These are phyloP conservation scores for Crithidia expoeki DNA, from an alignment of 208 protist genomes.

Conservation along the genomic window DNA sequence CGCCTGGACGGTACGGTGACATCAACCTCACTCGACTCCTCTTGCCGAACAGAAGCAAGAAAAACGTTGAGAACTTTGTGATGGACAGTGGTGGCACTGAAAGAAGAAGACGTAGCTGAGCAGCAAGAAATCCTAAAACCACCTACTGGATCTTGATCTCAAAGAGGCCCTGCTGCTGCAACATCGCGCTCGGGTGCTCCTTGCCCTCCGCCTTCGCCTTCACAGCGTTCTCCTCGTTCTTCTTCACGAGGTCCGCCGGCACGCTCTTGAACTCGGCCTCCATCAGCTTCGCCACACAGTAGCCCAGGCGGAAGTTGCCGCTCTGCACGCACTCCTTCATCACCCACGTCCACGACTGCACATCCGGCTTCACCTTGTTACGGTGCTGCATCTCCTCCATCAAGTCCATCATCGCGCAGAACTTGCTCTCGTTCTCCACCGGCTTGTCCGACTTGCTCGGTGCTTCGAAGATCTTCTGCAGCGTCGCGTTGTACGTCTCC, in stretches of 20 bases:
- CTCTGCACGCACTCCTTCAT: conserved; percentile 86
- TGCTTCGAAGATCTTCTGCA: conserved; percentile 83
- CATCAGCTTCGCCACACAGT: conserved; percentile 77
- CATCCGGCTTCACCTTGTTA: conserved; percentile 88
- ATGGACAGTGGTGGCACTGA: too few species aligned
- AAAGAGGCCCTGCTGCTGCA: conserved; percentile 75
- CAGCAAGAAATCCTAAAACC: too few species aligned
- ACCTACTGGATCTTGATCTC: conserved; percentile 91
- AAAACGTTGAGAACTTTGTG: too few species aligned
- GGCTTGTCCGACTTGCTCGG: conserved; percentile 70
- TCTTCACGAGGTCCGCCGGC: conserved; percentile 73
- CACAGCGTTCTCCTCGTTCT: conserved; percentile 81
- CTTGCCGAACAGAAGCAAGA: too few species aligned
- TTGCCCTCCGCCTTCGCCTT: conserved; percentile 87
- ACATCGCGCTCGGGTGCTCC: conserved; percentile 74
- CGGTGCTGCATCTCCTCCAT: conserved; percentile 90
- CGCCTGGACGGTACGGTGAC: too few species aligned
- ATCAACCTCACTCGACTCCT: too few species aligned
- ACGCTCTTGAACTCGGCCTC: conserved; percentile 82
- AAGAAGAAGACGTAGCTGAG: too few species aligned
- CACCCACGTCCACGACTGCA: conserved; percentile 87
- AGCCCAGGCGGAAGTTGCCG: conserved; percentile 84
- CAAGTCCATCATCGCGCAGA: conserved; percentile 91
- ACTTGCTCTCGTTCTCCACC: conserved; percentile 86
- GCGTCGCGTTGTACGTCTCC: conserved; percentile 86